Percentiles rank a stretch among this genome's conserved stretches.
phyloP scores from a whole-genome alignment of 2,329 filamentous ascomycete genomes.

The Cyanodermella asteris region DNA sequence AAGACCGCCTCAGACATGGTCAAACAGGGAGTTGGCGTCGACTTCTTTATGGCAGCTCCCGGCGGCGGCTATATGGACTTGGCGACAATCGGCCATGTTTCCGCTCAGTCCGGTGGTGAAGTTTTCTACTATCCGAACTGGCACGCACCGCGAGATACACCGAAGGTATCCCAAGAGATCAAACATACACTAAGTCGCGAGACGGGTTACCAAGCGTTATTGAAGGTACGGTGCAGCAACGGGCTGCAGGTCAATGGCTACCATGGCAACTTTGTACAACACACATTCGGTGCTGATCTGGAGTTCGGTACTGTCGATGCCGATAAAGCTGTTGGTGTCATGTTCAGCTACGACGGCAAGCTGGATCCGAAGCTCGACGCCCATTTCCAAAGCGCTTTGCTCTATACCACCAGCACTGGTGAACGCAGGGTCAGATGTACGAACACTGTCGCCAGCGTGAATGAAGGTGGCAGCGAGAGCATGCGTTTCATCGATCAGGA shows the following conservation, averaged over 20 bases:
- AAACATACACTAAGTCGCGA: conserved; percentile 70
- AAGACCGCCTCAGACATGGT: conserved; percentile 77
- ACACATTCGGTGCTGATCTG: conserved; percentile 83
- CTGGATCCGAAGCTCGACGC: conserved; percentile 91
- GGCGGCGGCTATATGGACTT: conserved; percentile 82
- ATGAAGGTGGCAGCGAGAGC: conserved; percentile 56
- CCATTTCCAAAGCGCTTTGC: conserved; percentile 84
- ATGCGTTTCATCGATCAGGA: conserved; percentile 95
- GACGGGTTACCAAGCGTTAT: conserved; percentile 83
- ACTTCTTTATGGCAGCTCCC: conserved; percentile 86
- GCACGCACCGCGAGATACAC: conserved; percentile 61
- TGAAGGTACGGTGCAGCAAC: conserved; percentile 97
- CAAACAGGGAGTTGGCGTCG: conserved; percentile 62
- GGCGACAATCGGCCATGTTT: conserved; percentile 72
- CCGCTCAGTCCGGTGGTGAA: conserved; percentile 80
- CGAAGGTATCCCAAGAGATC: conserved; percentile 69
- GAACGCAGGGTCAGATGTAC: conserved; percentile 79
- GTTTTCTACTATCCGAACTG: conserved; percentile 96
- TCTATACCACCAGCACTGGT: conserved; percentile 82
- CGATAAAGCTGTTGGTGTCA: conserved; percentile 78
- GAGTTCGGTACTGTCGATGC: conserved; percentile 83
- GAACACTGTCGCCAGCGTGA: conserved; percentile 84
- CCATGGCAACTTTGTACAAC: conserved; percentile 88
- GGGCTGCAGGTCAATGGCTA: conserved; percentile 86
- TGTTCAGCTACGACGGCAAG: conserved; percentile 91